Evolutionary conservation across 2,329 filamentous ascomycete genomes (phyloP), one percentile per base, ranked within the genome.

Genomic region (Talaromyces sp.): DNA sequence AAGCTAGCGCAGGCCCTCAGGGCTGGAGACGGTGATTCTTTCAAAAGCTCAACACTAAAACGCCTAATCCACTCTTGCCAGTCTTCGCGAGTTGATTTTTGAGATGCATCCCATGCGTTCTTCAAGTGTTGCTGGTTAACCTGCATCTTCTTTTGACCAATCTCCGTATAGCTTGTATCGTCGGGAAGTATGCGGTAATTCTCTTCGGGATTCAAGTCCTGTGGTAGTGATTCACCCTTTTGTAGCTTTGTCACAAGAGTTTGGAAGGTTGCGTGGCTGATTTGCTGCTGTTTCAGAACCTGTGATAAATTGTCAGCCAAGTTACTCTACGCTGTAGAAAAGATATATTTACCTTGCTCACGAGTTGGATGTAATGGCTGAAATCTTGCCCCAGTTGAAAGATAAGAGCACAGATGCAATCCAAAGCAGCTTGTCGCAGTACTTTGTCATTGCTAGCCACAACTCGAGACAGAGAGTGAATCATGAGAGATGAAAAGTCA

Each of bases 51-150:
- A 35, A 96, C 93, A 71, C 93, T 98, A 77, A 99, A 96, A 29
- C 93, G 86, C 63, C 96, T 87, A 76, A 99, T 91, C 95, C 95
- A 99, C 74, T 99, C 95, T 69, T 96, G 91, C 95, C 95, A 99
- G 76, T 99, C 95, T 72, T 99, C 95, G 69, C 93, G 92, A 10
- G 95, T 99, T 0, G 93, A 97, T 71, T 97, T 97, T 63, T 96
- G 92, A 62, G 89, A 92, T 0, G 96, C 95, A 68, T 98, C 95
- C 95, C 95, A 99, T 0, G 96, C 95, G 64, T 89, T 89, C 76
- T 98, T 97, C 24, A 99, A 81, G 79, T 99, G 96, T 64, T 98
- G 93, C 56, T 96, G 92, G 67, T 99, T 99, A 75, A 98, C 93
- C 63, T 96, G 92, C 35, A 98, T 83, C 76, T 98, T 98, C 81